Evolutionary conservation across 2,329 filamentous ascomycete genomes (phyloP), one percentile per base, ranked within the genome.

Genomic region (Phialophora verrucosa): DNA sequence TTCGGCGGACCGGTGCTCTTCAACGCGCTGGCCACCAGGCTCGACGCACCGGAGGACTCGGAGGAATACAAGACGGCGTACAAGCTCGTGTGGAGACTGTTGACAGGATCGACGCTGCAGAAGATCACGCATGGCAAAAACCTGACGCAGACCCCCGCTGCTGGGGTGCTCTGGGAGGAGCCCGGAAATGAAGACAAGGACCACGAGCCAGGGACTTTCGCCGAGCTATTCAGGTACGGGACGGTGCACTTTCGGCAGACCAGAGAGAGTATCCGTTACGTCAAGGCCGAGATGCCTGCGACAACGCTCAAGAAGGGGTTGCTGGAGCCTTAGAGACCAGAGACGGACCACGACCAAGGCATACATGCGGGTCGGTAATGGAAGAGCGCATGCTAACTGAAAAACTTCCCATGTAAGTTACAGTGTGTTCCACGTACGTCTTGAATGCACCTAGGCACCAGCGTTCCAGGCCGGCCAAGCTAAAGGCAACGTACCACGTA

Each of bases 101-200:
- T 75, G 56, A 70, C 66, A 1, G 61, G 68, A 23, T 73, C 72
- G 4, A 70, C 67, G 38, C 66, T 75, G 70, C 73, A 75, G 55
- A 75, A 75, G 56, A 67, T 75, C 44, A 70, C 73, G 23, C 74
- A 75, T 65, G 74, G 74, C 3, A 76, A 75, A 58, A 64, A 73
- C 23, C 60, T 75, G 53, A 73, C 69, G 12, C 64, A 67, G 32
- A 65, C 63, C 10, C 63, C 59, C 3, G 64, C 71, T 17, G 53
- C 74, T 35, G 75, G 74, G 4, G 56, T 70, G n/a, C 62, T 76
- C 25, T 75, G 71, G 73, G 75, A 76, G 59, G 59, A 73, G 54
- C 60, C 57, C 35, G 71, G 69, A 23, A 73, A 74, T 32, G 65
- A 70, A 62, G 63, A 71, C 29, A 70, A 67, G 29, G 75, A 76